A percentile compares a stretch with the other conserved stretches of the same genome.
Evolutionary conservation across 257 asterid species (phyloP).

Genomic region (Cordia subcordata): DNA sequence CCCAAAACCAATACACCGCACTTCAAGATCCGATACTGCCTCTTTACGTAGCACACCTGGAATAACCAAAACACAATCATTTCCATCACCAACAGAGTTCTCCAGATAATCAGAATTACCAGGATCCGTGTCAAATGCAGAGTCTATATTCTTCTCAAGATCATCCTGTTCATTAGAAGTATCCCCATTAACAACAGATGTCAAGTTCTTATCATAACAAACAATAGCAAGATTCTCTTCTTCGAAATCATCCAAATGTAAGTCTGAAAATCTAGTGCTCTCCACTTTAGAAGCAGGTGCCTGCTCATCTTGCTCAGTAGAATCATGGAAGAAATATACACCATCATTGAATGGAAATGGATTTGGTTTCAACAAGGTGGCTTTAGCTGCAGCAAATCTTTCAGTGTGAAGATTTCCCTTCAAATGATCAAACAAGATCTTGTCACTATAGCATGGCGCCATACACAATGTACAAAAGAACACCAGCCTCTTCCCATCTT

Average conservation of each 20-base stretch:
- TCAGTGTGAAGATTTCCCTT: slow-evolving; percentile 67
- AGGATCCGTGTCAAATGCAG: slow-evolving; percentile 1
- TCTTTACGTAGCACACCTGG: slow-evolving; percentile 68
- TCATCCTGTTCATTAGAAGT: slow-evolving; percentile 11
- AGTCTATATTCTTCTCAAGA: slow-evolving; percentile 16
- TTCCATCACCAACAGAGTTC: slow-evolving; percentile 24
- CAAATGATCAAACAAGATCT: slow-evolving; percentile 60
- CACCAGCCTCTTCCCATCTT: slow-evolving; percentile 75
- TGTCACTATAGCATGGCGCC: slow-evolving; percentile 75
- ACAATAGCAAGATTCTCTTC: slow-evolving; percentile 53
- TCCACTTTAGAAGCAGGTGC: slow-evolving; percentile 20
- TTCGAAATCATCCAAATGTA: slow-evolving; percentile 13
- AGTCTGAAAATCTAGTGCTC: slow-evolving; percentile 22
- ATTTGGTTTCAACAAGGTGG: slow-evolving; percentile 72
- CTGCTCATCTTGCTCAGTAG: slow-evolving; percentile 27
- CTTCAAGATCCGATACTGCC: slow-evolving; percentile 53
- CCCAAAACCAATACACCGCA: slow-evolving; percentile 55
- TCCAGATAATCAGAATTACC: slow-evolving; percentile 15
- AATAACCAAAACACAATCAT: slow-evolving; percentile 37
- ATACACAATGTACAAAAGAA: slow-evolving; percentile 83
- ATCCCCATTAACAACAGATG: slow-evolving; percentile 13
- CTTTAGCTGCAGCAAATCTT: slow-evolving; percentile 65
- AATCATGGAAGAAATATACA: slow-evolving; percentile 63
- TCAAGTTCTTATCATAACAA: slow-evolving; percentile 28
- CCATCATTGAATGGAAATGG: slow-evolving; percentile 97